Base-by-base conservation (phyloP, 345 rosid genomes). In the Corchorus capsularis region DNA sequence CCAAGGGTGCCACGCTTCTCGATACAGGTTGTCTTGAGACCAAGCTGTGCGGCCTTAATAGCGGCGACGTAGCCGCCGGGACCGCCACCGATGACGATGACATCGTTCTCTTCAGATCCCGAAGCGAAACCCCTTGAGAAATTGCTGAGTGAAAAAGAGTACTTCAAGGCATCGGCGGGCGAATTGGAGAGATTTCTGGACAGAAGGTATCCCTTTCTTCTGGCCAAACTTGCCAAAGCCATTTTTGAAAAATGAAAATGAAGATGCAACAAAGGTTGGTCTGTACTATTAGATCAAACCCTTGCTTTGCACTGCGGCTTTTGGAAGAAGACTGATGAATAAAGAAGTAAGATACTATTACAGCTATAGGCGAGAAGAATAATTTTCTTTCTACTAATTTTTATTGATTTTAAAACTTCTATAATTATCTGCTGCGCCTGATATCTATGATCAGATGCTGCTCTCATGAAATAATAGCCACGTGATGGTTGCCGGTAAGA, bases 51-150 rank as follows among this genome's bases (percentile, higher is more conserved):
- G 11, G 99, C 99, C 82, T 96, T 96, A 79, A 96, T 96, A 81
- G 99, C 99, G 35, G 99, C 99, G 47, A 94, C 99, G 71, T 96
- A 96, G 16, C 99, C 99, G 6, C 99, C 99, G 55, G 99, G 99
- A 8, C 99, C 99, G 6, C 99, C 98, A 49, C 99, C 98, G 84
- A 96, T 84, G 73, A 96, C 81, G 35, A 96, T 97, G 57, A 96
- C 99, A 72, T 96, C 99, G 85, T 91, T 92, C 14, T 96, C 99
- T 4, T 92, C 98, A 76, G 98, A 93, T 86, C 91, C 98, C 14
- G 88, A 86, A 53, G 98, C 90, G 78, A 94, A 94, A 34, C 97
- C 88, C 52, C 97, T 86, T 49, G 93, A 84, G 84, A 84, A 77
- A 72, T 65, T 63, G 67, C 82, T 69, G 47, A 92, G 86, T 53